A percentile compares a stretch with the other conserved stretches of the same genome.
phyloP scores from a whole-genome alignment of 176 grass and related monocot genomes.

The Eragrostis curvula region DNA sequence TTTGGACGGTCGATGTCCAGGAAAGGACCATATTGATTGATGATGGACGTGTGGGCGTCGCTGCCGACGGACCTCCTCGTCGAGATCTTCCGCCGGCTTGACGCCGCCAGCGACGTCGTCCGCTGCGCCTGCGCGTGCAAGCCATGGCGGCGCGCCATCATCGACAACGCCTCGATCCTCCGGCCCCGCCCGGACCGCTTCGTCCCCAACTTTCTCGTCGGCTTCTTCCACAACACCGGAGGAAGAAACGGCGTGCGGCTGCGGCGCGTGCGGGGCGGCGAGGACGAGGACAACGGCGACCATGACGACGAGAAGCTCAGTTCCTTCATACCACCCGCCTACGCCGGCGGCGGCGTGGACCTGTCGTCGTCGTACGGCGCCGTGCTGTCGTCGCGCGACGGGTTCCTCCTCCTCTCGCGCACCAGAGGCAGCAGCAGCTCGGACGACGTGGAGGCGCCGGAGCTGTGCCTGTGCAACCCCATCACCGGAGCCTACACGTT shows the following conservation, averaged over 20 bases:
- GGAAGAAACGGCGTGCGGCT: no score
- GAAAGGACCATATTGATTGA: no score
- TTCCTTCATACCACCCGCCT: not conserved
- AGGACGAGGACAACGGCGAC: no score
- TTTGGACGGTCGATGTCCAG: no score
- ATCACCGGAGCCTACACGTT: not conserved
- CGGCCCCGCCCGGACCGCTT: not conserved
- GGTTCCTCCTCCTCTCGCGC: not conserved
- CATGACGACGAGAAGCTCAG: no score
- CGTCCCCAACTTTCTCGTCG: not conserved
- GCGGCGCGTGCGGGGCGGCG: no score
- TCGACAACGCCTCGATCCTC: not conserved
- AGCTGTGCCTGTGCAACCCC: not conserved
- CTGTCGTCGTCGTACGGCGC: not conserved
- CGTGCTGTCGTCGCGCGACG: not conserved
- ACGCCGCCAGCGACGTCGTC: not conserved
- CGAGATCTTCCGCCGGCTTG: slow-evolving; percentile 19
- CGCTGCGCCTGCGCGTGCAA: slow-evolving; percentile 1
- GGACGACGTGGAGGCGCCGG: not conserved
- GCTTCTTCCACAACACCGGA: not conserved
- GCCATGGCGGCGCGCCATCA: slow-evolving; percentile 5
- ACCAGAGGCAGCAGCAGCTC: no score
- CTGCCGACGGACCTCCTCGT: not conserved
- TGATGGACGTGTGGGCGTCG: not conserved
- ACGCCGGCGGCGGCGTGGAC: not conserved